Evolutionary conservation across 2,329 filamentous ascomycete species (phyloP), one percentile per base, ranked within the genome.

Genomic region (Aspergillus carbonarius): DNA sequence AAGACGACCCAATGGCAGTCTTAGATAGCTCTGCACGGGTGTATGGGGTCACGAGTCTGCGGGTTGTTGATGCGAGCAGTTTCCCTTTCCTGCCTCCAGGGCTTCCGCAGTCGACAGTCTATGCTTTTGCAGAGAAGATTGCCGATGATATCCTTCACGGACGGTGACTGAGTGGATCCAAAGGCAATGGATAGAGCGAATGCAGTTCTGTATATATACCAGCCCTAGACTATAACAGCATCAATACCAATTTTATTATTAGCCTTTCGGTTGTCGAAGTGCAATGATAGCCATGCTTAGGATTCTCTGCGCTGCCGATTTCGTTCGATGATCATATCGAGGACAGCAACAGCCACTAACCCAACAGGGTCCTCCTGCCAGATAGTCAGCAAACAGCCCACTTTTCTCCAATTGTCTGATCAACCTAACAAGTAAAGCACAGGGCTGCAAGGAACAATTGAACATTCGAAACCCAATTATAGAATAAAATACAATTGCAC

Each of bases 101-200:
- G 6, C 74, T 77, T 67, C 74, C 74, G 3, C 70, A 73, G 65
- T 63, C 68, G 13, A 70, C 70, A 5, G 61, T 75, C 18, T 78
- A 77, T 68, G 70, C 69, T 48, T 60, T 78, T 20, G 76, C 75
- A 0, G 76, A 78, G 63, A 78, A 78, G 61, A 73, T 76, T 55
- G 69, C 70, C 9, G 69, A 66, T 46, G 65, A 58, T 1, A 64
- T 65, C 25, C 23, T 65, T 42, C 39, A 51, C 34, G 44, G 35
- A 46, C 13, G 15, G 20, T 37, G 23, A 40, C 5, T 2, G 20
- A 17, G 20, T 27, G 10, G 15, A 46, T 42, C 23, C 17, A 10
- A 32, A 40, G n/a, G 23, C 27, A 17, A 30, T 30, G 50, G n/a
- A 5, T 42, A 18, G 13, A 27, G 34, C 15, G 10, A 12, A 27